phyloP scores from a whole-genome alignment of 495 filamentous ascomycete genomes.

The Xylaria bambusicola region DNA sequence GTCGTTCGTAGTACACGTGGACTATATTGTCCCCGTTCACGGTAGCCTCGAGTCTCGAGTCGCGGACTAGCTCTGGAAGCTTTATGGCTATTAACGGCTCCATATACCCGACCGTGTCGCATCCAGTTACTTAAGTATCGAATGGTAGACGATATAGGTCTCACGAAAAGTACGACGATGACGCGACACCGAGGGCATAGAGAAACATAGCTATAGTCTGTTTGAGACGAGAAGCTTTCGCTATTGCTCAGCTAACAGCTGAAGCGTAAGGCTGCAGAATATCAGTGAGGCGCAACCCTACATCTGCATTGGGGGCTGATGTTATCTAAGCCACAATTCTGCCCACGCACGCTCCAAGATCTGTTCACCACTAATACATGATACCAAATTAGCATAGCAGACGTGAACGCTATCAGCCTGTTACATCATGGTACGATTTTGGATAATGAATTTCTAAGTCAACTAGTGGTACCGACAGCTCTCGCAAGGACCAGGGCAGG shows the following conservation, averaged over 20 bases:
- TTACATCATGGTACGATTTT: background rate
- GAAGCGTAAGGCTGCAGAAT: slow-evolving; percentile 5
- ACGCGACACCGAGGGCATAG: background rate
- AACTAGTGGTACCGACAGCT: slow-evolving; percentile 22
- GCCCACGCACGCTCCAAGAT: background rate
- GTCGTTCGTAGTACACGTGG: slow-evolving; percentile 8
- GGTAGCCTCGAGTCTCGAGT: slow-evolving; percentile 3
- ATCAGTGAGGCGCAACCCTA: background rate
- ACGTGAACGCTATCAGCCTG: background rate
- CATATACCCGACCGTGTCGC: background rate
- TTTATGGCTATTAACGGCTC: background rate
- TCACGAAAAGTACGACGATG: background rate
- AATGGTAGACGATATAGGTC: background rate
- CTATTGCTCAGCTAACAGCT: background rate
- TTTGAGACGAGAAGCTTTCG: background rate
- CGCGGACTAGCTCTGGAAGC: slow-evolving; percentile 7
- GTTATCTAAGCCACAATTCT: background rate
- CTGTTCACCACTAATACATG: background rate
- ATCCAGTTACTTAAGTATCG: background rate
- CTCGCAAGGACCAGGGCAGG: slow-evolving; percentile 39
- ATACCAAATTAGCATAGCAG: background rate
- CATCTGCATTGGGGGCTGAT: too few relatives aligned
- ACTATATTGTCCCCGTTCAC: background rate
- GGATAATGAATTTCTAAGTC: background rate
- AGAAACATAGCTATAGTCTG: slow-evolving; percentile 15